A percentile compares a stretch with the other conserved stretches of the same genome.
Conservation (phyloP, 345 rosid genomes). For the Euphorbia peplus region DNA sequence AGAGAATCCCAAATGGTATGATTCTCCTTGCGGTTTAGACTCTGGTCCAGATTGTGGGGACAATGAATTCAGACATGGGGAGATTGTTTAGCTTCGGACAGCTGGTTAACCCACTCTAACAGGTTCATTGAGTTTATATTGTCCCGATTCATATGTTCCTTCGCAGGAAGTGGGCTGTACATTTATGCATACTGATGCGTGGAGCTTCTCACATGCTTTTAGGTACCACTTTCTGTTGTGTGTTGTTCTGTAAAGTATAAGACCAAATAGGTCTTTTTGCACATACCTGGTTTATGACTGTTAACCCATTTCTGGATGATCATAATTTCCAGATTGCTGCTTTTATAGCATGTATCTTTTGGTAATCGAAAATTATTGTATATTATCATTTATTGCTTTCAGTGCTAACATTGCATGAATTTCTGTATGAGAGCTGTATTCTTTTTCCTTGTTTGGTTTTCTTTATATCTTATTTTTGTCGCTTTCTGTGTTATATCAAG, state of each 20-base stretch:
- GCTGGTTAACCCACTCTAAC: slow-evolving; percentile 41
- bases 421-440: not conserved
- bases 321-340: slow-evolving; percentile 26
- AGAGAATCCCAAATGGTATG: slow-evolving; percentile 91
- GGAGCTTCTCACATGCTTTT: slow-evolving; percentile 37
- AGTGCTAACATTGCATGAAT: not conserved
- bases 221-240: slow-evolving; percentile 33
- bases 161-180: slow-evolving; percentile 47
- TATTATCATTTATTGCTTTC: slow-evolving; percentile 7
- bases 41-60: slow-evolving; percentile 79
- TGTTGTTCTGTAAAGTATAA: slow-evolving; percentile 47
- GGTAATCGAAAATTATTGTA: slow-evolving; percentile 22
- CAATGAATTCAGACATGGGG: slow-evolving; percentile 76
- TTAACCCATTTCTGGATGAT: slow-evolving; percentile 30
- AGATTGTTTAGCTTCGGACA: slow-evolving; percentile 52
- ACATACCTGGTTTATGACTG: slow-evolving; percentile 37
- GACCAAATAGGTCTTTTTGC: slow-evolving; percentile 44
- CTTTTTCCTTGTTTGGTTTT: no score
- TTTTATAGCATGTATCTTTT: slow-evolving; percentile 19
- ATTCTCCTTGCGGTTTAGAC: slow-evolving; percentile 94
- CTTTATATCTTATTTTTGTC: no score
- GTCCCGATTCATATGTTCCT: slow-evolving; percentile 30
- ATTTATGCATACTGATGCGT: slow-evolving; percentile 48
- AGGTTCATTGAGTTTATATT: slow-evolving; percentile 35
- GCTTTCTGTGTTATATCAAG: no score